Evolutionary conservation across 257 asterid genomes (phyloP), one percentile per base, ranked within the genome.

Genomic region (Nicotiana attenuata): DNA sequence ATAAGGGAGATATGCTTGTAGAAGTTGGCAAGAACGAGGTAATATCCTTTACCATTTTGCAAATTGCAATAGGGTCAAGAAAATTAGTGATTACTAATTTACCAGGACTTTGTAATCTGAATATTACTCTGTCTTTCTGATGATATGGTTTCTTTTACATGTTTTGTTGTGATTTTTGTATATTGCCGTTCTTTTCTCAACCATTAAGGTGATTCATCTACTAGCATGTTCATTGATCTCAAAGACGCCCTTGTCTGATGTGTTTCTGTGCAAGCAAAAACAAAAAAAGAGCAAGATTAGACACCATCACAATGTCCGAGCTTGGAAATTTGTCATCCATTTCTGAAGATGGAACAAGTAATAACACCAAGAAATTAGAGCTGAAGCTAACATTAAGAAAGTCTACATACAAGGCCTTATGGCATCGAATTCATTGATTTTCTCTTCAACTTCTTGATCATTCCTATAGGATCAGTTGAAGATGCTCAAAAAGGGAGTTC

Each of bases 391-490:
- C 24, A 56, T 3, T 6, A 57, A 19, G 10, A 19, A 19, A 57
- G 63, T 19, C 63, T 57, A 57, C 63, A 57, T 6, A 6, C 24
- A 17, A 16, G 26, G 60, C 24, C 55, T 38, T 38, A 7, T 38
- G 41, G 52, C 67, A 68, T 61, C 17, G 65, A 47, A 15, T 80
- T 83, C 29, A 6, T 69, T 14, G 76, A 79, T 33, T 80, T 61
- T 29, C 81, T 83, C 47, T 80, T 73, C 35, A 79, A 35, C 81
- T 80, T 83, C 31, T 73, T 83, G 15, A 71, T 77, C 6, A 56
- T 69, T 31, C 66, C 83, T 45, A 13, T 83, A 45, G 81, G 86
- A 60, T 60, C 65, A 61, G 22, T 47, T 6, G 52, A 57, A 75
- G 28, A 63, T 10, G 33, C 8, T 45, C 6, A 28, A 5, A 16